Conservation (phyloP, 305 asterid genomes). For the Stenogyne calaminthoides region DNA sequence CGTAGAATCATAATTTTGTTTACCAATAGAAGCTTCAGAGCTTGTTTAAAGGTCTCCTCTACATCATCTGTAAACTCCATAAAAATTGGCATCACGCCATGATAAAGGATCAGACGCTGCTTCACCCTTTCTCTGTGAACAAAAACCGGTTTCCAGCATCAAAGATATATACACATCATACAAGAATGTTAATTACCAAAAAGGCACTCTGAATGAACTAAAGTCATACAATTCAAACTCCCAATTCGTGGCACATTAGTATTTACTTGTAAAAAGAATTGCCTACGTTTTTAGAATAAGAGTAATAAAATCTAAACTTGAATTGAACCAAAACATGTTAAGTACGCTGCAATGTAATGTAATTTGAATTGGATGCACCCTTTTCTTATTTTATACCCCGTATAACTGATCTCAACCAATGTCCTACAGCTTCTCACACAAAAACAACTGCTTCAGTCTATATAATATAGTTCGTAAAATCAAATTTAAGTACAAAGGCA, state of each 20-base stretch:
- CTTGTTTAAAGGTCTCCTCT: conserved; percentile 82
- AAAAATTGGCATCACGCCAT: conserved; percentile 83
- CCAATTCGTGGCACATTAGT: neutral
- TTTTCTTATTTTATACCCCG: neutral
- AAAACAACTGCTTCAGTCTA: neutral
- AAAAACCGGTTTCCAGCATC: neutral
- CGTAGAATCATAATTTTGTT: conserved; percentile 21
- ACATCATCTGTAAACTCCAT: conserved; percentile 77
- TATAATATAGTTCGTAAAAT: neutral
- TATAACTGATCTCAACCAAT: neutral
- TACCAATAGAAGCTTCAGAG: conserved; percentile 72
- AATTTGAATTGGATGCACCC: neutral
- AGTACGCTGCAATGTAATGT: neutral
- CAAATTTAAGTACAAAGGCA: neutral
- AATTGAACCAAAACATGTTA: neutral
- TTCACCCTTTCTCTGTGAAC: conserved; percentile 76
- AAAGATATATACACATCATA: neutral
- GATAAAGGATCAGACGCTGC: conserved; percentile 85
- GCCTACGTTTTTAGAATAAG: neutral
- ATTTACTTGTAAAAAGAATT: neutral
- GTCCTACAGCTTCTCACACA: neutral
- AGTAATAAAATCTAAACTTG: neutral
- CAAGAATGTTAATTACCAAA: neutral
- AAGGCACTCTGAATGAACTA: neutral
- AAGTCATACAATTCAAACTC: neutral